phyloP scores from a whole-genome alignment of 345 rosid species.

The Citrus reticulata region DNA sequence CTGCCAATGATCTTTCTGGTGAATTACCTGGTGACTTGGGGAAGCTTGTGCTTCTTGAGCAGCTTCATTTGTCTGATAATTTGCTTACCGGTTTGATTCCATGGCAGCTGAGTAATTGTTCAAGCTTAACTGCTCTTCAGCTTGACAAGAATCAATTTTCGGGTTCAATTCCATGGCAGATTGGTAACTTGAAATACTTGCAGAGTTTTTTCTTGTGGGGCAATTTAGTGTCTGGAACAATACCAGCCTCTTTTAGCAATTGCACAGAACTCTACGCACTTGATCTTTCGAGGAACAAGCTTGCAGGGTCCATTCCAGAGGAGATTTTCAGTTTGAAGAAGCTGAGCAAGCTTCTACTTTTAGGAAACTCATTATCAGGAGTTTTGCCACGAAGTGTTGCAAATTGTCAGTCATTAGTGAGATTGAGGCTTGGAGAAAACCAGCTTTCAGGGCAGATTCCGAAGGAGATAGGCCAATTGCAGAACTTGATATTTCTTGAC shows the following conservation, averaged over 20 bases:
- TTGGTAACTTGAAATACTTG: conserved; percentile 66
- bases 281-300: conserved; percentile 90
- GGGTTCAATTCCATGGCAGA: conserved; percentile 71
- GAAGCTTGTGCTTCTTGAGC: conserved; percentile 69
- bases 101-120: conserved; percentile 76
- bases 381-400: conserved; percentile 56
- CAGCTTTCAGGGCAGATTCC: conserved; percentile 87
- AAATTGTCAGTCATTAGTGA: conserved; percentile 74
- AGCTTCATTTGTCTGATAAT: conserved; percentile 95
- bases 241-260: conserved; percentile 82
- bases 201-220: conserved; percentile 97
- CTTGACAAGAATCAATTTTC: conserved; percentile 85
- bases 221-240: conserved; percentile 73
- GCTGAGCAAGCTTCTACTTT: conserved; percentile 89
- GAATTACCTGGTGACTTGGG: conserved; percentile 81
- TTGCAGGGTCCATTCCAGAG: conserved; percentile 77
- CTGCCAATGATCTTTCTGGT: conserved; percentile 78
- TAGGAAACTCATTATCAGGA: conserved; percentile 87
- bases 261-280: conserved; percentile 72
- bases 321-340: conserved; percentile 77
- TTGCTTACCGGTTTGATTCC: conserved; percentile 66
- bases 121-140: conserved; percentile 82
- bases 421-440: conserved; percentile 92
- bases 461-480: conserved; percentile 73
- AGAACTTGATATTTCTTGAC: conserved; percentile 91